Conservation (phyloP, 2,329 filamentous ascomycete species). For the Stagonosporopsis chrysanthemi region DNA sequence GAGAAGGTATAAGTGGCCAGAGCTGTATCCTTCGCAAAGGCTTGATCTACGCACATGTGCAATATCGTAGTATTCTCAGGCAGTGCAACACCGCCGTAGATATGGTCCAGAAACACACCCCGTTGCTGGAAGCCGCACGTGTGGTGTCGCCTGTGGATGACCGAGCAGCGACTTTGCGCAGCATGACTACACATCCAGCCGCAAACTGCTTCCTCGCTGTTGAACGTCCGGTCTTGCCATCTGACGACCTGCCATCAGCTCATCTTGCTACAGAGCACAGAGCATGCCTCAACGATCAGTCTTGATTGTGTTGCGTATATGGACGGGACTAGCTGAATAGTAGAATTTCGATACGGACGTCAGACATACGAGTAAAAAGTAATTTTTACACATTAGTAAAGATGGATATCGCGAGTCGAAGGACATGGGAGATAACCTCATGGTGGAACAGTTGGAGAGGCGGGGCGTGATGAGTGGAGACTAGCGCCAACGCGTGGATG, state of each 20-base stretch:
- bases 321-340: not conserved
- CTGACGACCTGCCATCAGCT: not conserved
- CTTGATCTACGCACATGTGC: too few species aligned
- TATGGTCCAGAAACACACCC: too few species aligned
- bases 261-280: not conserved
- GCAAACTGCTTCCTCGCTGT: not conserved
- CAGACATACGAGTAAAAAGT: not conserved
- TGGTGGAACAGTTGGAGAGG: not conserved
- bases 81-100: too few species aligned
- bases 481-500: slow-evolving; percentile 21
- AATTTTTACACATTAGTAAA: not conserved
- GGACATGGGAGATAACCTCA: not conserved
- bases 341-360: not conserved
- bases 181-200: not conserved
- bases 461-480: not conserved
- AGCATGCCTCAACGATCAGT: not conserved
- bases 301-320: not conserved
- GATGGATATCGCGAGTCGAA: not conserved
- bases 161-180: too few species aligned
- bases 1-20: not conserved
- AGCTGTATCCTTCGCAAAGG: not conserved
- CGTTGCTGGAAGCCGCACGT: not conserved
- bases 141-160: not conserved
- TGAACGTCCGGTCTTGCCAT: not conserved
- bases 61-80: too few species aligned